These are phyloP conservation scores for Delonix regia DNA, from an alignment of 306 rosid species.

Conservation along the genomic window DNA sequence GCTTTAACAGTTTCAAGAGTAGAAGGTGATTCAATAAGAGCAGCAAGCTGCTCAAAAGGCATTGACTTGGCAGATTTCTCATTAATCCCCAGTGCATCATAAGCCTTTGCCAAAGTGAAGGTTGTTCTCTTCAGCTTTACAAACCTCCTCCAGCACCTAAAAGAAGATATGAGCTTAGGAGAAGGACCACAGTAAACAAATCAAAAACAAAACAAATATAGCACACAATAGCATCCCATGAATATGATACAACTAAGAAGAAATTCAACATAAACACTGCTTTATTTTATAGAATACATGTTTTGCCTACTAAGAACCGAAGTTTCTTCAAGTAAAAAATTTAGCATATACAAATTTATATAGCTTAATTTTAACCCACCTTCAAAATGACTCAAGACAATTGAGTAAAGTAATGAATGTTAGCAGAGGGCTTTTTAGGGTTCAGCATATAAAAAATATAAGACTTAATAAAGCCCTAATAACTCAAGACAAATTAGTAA, in stretches of 20 bases:
- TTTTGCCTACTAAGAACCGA: slow-evolving; percentile 8
- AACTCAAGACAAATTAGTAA: background rate
- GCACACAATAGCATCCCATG: background rate
- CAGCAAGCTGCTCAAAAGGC: slow-evolving; percentile 89
- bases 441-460: background rate
- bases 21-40: slow-evolving; percentile 76
- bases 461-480: background rate
- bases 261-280: background rate
- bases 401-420: background rate
- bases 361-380: background rate
- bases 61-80: slow-evolving; percentile 70
- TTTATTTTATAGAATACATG: background rate
- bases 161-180: slow-evolving; percentile 23
- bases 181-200: slow-evolving; percentile 11
- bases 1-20: slow-evolving; percentile 79
- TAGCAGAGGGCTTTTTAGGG: background rate
- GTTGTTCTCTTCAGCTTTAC: slow-evolving; percentile 68
- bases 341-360: background rate
- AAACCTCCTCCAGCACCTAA: slow-evolving; percentile 90
- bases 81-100: slow-evolving; percentile 66
- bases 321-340: background rate
- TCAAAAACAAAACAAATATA: background rate
- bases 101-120: slow-evolving; percentile 67
- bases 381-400: background rate
- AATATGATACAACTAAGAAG: background rate